Conservation (phyloP, 345 rosid genomes). For the Euphorbia pulcherrima region DNA sequence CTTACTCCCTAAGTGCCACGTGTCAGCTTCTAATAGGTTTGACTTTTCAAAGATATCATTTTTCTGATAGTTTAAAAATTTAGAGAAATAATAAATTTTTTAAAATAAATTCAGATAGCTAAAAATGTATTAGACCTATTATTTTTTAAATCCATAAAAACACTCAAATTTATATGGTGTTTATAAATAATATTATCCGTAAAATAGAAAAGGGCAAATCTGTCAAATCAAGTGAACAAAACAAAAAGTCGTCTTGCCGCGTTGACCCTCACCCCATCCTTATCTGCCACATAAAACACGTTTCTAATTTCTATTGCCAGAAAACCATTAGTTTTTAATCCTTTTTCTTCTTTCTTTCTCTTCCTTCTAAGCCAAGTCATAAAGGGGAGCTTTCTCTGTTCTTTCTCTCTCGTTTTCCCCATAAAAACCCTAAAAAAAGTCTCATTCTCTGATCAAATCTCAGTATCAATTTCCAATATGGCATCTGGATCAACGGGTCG, state of each 20-base stretch:
- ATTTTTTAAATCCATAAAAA: not conserved
- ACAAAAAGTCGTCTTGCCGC: not conserved
- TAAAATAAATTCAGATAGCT: too few species aligned
- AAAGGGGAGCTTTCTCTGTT: not conserved
- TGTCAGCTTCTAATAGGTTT: too few species aligned
- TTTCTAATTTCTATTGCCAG: not conserved
- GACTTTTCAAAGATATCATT: too few species aligned
- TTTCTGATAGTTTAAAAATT: too few species aligned
- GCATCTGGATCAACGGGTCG: conserved; percentile 85
- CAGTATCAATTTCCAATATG: conserved; percentile 39
- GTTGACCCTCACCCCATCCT: conserved; percentile 3
- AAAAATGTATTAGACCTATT: too few species aligned
- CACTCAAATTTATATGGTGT: not conserved
- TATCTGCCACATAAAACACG: conserved; percentile 18
- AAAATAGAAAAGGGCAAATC: not conserved
- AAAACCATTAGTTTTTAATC: too few species aligned
- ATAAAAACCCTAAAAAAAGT: not conserved
- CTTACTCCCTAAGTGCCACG: too few species aligned
- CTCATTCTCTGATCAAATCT: not conserved
- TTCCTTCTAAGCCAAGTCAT: conserved; percentile 13
- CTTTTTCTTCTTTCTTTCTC: too few species aligned
- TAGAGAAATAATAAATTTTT: too few species aligned
- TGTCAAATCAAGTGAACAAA: not conserved
- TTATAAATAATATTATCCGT: not conserved
- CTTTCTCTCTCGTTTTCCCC: not conserved